Percentiles rank a stretch among this genome's conserved stretches.
Evolutionary conservation across 2,329 filamentous ascomycete species (phyloP).

Genomic region (Sclerotinia glacialis): DNA sequence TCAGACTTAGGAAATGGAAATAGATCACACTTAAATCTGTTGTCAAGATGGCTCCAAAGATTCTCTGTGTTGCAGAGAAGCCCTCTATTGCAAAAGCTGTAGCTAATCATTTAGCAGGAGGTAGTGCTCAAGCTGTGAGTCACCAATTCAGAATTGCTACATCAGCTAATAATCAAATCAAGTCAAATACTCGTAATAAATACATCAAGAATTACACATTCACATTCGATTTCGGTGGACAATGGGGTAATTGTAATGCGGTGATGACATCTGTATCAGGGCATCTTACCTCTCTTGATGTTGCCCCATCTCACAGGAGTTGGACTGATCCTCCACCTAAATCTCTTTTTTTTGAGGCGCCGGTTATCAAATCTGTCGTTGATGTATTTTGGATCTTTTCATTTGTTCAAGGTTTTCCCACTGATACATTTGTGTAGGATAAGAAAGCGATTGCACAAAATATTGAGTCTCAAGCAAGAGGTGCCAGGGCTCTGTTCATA

Average conservation of each 20-base stretch:
- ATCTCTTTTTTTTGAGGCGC: conserved; percentile 71
- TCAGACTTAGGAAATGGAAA: background rate
- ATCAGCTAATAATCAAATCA: conserved; percentile 12
- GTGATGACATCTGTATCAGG: conserved; percentile 93
- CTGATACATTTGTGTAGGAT: conserved; percentile 52
- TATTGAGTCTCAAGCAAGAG: conserved; percentile 73
- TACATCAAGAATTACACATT: conserved; percentile 97
- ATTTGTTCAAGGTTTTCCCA: conserved; percentile 6
- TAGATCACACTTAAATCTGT: background rate
- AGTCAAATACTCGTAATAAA: conserved; percentile 42
- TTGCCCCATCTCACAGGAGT: conserved; percentile 63
- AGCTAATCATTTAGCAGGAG: conserved; percentile 82
- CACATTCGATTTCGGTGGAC: conserved; percentile 76
- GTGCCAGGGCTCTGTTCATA: conserved; percentile 77
- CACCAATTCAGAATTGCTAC: background rate
- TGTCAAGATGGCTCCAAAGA: conserved; percentile 43
- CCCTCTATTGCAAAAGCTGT: conserved; percentile 95
- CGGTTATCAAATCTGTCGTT: conserved; percentile 65
- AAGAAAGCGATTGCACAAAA: conserved; percentile 81
- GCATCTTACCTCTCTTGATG: conserved; percentile 80
- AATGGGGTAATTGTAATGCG: conserved; percentile 79
- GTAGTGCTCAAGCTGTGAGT: conserved; percentile 65
- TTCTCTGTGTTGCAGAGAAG: conserved; percentile 81
- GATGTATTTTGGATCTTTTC: conserved; percentile 48
- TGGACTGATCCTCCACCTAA: conserved; percentile 81